phyloP scores from a whole-genome alignment of 1,284 basidiomycete genomes.

The Sporisorium iseilematis-ciliati region DNA sequence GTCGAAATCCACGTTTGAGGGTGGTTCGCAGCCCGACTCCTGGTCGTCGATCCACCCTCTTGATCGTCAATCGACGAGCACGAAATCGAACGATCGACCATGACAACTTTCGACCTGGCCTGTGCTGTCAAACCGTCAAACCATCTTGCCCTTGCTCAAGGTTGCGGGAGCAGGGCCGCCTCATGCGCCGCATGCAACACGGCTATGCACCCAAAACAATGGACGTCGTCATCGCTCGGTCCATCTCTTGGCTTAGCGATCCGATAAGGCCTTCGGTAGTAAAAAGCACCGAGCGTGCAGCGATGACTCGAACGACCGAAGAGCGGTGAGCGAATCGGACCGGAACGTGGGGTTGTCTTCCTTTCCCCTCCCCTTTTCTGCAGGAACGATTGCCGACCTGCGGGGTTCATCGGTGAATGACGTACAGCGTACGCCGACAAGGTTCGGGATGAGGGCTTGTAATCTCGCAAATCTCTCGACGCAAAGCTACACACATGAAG shows the following conservation, averaged over 20 bases:
- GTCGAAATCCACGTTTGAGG: no score
- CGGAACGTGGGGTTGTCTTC: constrained; percentile 1
- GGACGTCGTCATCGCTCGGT: not conserved
- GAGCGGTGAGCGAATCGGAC: not conserved
- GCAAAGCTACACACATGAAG: not conserved
- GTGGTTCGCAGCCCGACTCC: no score
- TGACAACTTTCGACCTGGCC: no score
- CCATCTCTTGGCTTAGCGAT: not conserved
- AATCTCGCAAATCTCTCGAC: not conserved
- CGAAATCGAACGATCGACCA: no score
- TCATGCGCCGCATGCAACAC: not conserved
- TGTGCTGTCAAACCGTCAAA: not conserved
- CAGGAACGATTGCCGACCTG: not conserved
- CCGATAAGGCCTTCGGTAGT: not conserved
- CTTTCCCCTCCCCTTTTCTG: not conserved
- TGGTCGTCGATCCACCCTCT: no score
- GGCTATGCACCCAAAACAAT: not conserved
- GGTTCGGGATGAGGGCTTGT: not conserved
- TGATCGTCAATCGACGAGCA: no score
- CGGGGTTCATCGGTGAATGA: not conserved
- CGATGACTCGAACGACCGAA: not conserved
- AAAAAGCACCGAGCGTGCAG: not conserved
- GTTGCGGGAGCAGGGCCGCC: not conserved
- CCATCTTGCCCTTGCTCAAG: not conserved
- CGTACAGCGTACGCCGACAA: not conserved